Conservation (phyloP, 129 eudicot species). For the Artemisia annua region DNA sequence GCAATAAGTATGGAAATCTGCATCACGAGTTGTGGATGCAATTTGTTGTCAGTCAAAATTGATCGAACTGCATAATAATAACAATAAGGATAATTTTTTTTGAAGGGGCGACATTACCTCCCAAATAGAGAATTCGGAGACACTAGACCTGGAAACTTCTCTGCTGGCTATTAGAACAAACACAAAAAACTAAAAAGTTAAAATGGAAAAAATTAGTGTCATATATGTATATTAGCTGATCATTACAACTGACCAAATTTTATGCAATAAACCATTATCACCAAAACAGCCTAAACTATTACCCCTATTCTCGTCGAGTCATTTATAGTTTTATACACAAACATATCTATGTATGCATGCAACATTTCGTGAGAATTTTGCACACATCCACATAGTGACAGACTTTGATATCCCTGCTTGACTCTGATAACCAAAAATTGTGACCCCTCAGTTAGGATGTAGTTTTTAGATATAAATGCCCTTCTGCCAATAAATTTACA, state of each 20-base stretch:
- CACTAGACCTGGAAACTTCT: conserved; percentile 71
- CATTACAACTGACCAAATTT: too few species aligned
- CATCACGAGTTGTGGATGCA: conserved; percentile 25
- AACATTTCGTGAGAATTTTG: too few species aligned
- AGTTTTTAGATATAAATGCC: neutral
- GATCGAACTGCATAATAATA: neutral
- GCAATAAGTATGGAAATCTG: conserved; percentile 94
- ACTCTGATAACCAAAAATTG: neutral
- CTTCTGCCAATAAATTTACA: neutral
- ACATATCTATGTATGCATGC: too few species aligned
- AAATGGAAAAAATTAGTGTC: neutral
- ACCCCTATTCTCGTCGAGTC: neutral
- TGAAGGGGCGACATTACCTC: conserved; percentile 46
- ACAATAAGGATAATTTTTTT: neutral
- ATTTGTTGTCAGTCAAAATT: conserved; percentile 12
- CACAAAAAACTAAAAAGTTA: neutral
- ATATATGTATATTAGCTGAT: too few species aligned
- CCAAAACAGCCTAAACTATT: neutral
- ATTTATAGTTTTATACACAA: too few species aligned
- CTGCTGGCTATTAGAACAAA: conserved; percentile 71
- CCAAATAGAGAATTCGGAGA: conserved; percentile 71
- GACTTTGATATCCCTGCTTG: neutral
- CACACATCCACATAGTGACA: neutral
- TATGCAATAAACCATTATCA: neutral
- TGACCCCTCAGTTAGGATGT: conserved; percentile 4